Percentiles rank a stretch among this genome's conserved stretches.
phyloP scores from a whole-genome alignment of 78 protist species.

The Dictyostelium citrinum region DNA sequence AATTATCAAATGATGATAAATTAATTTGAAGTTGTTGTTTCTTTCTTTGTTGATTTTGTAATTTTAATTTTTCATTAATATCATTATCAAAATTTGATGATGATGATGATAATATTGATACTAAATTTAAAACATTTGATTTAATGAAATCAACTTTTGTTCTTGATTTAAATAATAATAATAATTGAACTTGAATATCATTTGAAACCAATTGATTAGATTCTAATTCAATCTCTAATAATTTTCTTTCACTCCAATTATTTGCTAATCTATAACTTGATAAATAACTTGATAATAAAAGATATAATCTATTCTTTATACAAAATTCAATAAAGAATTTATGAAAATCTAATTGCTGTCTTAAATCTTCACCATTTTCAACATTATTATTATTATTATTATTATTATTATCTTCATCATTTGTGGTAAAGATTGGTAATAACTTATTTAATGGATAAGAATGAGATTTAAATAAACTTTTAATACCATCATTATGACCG shows the following conservation, averaged over 20 bases:
- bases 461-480: slow-evolving; percentile 8
- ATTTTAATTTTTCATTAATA: neutral
- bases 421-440: neutral
- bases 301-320: slow-evolving; percentile 16
- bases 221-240: slow-evolving; percentile 8
- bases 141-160: slow-evolving; percentile 5
- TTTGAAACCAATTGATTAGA: neutral
- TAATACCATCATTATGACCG: neutral
- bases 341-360: slow-evolving; percentile 39
- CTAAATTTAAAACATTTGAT: slow-evolving; percentile 25
- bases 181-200: slow-evolving; percentile 17
- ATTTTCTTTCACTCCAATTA: neutral
- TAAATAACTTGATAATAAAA: slow-evolving; percentile 31
- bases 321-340: slow-evolving; percentile 44
- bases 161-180: slow-evolving; percentile 12
- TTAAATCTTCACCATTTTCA: neutral
- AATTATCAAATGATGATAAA: neutral
- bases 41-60: neutral
- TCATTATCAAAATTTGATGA: too few relatives aligned
- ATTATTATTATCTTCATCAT: neutral
- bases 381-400: neutral
- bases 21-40: neutral
- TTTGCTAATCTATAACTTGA: slow-evolving; percentile 4
- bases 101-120: neutral
- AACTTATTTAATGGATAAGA: slow-evolving; percentile 23